A percentile compares a stretch with the other conserved stretches of the same genome.
phyloP scores from a whole-genome alignment of 495 filamentous ascomycete genomes.

The Neurospora sp. region DNA sequence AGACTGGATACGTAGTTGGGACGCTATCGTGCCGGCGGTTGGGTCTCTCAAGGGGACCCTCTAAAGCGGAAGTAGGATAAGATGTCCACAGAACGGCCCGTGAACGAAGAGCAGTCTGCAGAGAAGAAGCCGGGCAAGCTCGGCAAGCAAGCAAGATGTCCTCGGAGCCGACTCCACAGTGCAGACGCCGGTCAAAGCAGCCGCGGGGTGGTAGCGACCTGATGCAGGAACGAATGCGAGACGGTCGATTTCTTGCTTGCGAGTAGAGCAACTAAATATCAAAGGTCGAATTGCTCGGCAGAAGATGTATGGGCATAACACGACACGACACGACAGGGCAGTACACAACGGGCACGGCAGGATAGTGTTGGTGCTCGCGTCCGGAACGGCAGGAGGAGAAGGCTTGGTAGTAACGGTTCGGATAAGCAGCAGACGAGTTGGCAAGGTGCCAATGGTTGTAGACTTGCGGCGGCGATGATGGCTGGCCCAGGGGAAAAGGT shows the following conservation, averaged over 20 bases:
- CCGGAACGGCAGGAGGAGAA: background rate
- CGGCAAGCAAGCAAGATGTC: slow-evolving; percentile 4
- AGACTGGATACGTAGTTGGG: slow-evolving; percentile 38
- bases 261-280: slow-evolving; percentile 9
- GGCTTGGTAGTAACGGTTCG: background rate
- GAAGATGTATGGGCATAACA: background rate
- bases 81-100: background rate
- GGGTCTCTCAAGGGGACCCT: slow-evolving; percentile 26
- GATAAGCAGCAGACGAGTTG: background rate
- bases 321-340: background rate
- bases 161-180: slow-evolving; percentile 18
- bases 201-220: slow-evolving; percentile 12
- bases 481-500: background rate
- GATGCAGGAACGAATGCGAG: slow-evolving; percentile 9
- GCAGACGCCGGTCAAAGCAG: slow-evolving; percentile 17
- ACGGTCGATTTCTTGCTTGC: background rate
- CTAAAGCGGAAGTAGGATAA: slow-evolving; percentile 5
- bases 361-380: background rate
- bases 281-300: background rate
- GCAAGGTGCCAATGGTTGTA: background rate
- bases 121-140: background rate
- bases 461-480: background rate
- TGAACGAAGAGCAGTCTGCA: background rate
- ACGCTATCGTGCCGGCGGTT: slow-evolving; percentile 38
- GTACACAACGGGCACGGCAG: background rate